phyloP scores from a whole-genome alignment of 2,329 filamentous ascomycete species.

The Neophaeococcomyces mojaviensis region DNA sequence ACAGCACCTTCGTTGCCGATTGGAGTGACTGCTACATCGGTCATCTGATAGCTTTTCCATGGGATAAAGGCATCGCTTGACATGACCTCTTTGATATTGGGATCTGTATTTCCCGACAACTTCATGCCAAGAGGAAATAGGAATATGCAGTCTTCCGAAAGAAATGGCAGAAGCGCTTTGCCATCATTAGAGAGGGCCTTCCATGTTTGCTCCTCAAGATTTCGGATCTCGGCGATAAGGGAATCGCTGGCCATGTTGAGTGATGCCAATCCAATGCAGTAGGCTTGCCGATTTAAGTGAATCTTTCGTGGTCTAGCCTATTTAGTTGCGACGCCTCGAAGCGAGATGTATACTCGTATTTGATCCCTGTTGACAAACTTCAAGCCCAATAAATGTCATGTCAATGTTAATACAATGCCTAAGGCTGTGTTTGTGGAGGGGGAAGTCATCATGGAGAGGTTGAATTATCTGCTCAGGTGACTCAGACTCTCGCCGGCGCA shows the following conservation, averaged over 20 bases:
- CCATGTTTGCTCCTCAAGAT: constrained; percentile 23
- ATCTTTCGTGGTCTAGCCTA: too few species aligned
- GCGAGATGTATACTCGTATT: too few species aligned
- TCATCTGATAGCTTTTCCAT: constrained; percentile 19
- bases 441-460: too few species aligned
- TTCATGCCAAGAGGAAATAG: constrained; percentile 21
- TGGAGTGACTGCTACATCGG: constrained; percentile 17
- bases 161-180: constrained; percentile 19
- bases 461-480: too few species aligned
- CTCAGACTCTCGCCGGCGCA: too few species aligned
- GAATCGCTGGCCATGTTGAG: neutral
- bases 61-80: constrained; percentile 22
- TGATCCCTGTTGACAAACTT: too few species aligned
- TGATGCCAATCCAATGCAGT: too few species aligned
- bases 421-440: too few species aligned
- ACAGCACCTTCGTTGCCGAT: constrained; percentile 18
- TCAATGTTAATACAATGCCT: too few species aligned
- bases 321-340: too few species aligned
- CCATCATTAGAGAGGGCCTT: constrained; percentile 17
- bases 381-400: too few species aligned
- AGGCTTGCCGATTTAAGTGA: too few species aligned
- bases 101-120: constrained; percentile 15
- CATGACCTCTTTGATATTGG: constrained; percentile 22
- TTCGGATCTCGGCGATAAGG: constrained; percentile 13
- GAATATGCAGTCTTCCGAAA: constrained; percentile 22